Conservation (phyloP, 1,139 yeast genomes). For the Kodamaea derodonti region DNA sequence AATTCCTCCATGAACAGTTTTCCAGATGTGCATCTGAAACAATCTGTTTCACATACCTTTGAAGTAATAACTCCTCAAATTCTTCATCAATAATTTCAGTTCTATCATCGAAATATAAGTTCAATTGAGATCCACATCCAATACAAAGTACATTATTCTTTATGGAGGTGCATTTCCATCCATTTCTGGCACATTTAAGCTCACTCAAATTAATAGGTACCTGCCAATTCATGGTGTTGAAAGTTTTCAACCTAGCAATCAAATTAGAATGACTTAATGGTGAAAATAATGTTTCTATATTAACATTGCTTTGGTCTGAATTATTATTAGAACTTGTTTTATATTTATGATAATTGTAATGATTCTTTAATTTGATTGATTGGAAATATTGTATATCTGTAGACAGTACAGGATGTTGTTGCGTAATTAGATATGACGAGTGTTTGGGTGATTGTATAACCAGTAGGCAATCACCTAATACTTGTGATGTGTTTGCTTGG, state of each 20-base stretch:
- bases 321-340: conserved; percentile 11
- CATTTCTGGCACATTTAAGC: conserved; percentile 37
- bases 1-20: conserved; percentile 37
- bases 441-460: conserved; percentile 21
- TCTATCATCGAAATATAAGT: neutral
- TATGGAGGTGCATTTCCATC: conserved; percentile 38
- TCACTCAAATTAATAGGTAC: conserved; percentile 29
- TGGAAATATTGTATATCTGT: conserved; percentile 42
- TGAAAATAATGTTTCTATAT: conserved; percentile 23
- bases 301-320: conserved; percentile 9
- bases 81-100: conserved; percentile 1
- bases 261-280: conserved; percentile 31
- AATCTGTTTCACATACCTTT: conserved; percentile 25
- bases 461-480: conserved; percentile 28
- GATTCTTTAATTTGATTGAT: conserved; percentile 33
- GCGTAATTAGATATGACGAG: conserved; percentile 10
- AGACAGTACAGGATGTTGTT: conserved; percentile 3
- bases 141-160: conserved; percentile 36
- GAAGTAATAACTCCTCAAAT: conserved; percentile 12
- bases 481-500: conserved; percentile 23
- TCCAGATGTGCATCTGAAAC: conserved; percentile 23
- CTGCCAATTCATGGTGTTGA: conserved; percentile 34
- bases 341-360: conserved; percentile 33
- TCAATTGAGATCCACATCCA: conserved; percentile 25
- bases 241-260: conserved; percentile 28